These are phyloP conservation scores for Elaeis oleifera DNA, from an alignment of 202 grass and related monocot species.

Conservation along the genomic window DNA sequence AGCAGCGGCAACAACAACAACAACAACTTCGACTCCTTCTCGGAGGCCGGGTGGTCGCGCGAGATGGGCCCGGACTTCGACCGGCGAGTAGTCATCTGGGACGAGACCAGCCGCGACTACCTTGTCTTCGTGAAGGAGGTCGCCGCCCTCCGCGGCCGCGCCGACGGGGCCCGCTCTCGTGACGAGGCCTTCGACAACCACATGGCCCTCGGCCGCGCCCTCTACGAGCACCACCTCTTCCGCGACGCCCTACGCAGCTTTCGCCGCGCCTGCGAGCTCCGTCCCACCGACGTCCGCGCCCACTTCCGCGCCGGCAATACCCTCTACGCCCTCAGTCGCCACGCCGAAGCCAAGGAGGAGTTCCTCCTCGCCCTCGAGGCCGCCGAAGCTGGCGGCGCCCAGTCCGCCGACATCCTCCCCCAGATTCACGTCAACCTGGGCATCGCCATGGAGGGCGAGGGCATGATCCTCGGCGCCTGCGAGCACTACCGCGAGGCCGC, in stretches of 20 bases:
- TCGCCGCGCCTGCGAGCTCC: slow-evolving; percentile 80
- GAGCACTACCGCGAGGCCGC: slow-evolving; percentile 97
- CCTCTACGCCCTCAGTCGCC: slow-evolving; percentile 79
- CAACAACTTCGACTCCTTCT: slow-evolving; percentile 82
- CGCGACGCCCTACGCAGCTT: slow-evolving; percentile 78
- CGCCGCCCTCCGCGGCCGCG: slow-evolving; percentile 57
- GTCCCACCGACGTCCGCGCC: slow-evolving; percentile 72
- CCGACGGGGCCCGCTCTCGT: slow-evolving; percentile 55
- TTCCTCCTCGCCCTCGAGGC: slow-evolving; percentile 87
- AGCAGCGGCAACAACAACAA: slow-evolving; percentile 17
- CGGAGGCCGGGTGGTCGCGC: slow-evolving; percentile 87
- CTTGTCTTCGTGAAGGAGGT: slow-evolving; percentile 96
- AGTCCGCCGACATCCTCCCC: slow-evolving; percentile 73
- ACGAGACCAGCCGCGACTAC: slow-evolving; percentile 91
- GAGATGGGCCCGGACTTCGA: slow-evolving; percentile 58
- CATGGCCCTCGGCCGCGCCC: slow-evolving; percentile 80
- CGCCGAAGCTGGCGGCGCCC: slow-evolving; percentile 67
- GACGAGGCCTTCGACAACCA: slow-evolving; percentile 98
- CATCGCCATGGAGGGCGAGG: slow-evolving; percentile 90
- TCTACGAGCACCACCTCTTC: slow-evolving; percentile 83
- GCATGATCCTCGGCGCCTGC: slow-evolving; percentile 86
- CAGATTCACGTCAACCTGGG: slow-evolving; percentile 99
- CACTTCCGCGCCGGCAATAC: slow-evolving; percentile 84
- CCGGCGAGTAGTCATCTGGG: slow-evolving; percentile 32
- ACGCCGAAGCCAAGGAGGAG: slow-evolving; percentile 91